Evolutionary conservation across 345 rosid species (phyloP).

Genomic region (Turritis glabra): DNA sequence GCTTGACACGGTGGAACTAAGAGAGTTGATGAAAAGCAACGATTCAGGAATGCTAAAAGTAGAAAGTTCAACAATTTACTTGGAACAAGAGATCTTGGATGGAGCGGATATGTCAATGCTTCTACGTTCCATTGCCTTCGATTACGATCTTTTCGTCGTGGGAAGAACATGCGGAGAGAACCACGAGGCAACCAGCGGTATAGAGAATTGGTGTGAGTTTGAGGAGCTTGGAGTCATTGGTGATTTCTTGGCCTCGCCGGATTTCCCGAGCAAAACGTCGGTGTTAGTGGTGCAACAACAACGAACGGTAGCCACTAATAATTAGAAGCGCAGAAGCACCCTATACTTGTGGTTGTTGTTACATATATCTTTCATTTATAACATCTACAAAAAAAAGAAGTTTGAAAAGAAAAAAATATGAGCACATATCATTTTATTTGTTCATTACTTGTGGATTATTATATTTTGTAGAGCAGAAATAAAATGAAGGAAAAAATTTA

Average conservation of each 20-base stretch:
- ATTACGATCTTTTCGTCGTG: conserved; percentile 48
- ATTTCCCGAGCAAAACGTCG: conserved; percentile 40
- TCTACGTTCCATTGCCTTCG: conserved; percentile 43
- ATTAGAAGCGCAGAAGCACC: conserved; percentile 8
- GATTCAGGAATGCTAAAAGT: conserved; percentile 1
- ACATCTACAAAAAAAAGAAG: neutral
- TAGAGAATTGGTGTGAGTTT: conserved; percentile 63
- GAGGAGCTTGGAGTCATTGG: conserved; percentile 65
- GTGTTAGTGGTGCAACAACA: conserved; percentile 44
- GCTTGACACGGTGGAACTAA: conserved; percentile 37
- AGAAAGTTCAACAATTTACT: conserved; percentile 23
- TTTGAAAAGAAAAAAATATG: neutral
- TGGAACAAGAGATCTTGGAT: conserved; percentile 40
- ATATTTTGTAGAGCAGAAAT: neutral
- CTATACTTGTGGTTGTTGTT: neutral
- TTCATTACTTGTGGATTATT: neutral
- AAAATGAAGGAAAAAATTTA: neutral
- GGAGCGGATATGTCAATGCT: conserved; percentile 45
- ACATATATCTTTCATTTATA: conserved; percentile 12
- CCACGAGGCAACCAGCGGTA: conserved; percentile 37
- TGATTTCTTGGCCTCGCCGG: conserved; percentile 56
- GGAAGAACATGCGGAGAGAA: conserved; percentile 47
- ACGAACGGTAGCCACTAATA: conserved; percentile 18
- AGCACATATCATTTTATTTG: neutral
- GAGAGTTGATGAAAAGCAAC: conserved; percentile 33